Percentiles rank a stretch among this genome's conserved stretches.
These are phyloP conservation scores for Nicotiana tabacum DNA, from an alignment of 257 asterid species.

Conservation along the genomic window DNA sequence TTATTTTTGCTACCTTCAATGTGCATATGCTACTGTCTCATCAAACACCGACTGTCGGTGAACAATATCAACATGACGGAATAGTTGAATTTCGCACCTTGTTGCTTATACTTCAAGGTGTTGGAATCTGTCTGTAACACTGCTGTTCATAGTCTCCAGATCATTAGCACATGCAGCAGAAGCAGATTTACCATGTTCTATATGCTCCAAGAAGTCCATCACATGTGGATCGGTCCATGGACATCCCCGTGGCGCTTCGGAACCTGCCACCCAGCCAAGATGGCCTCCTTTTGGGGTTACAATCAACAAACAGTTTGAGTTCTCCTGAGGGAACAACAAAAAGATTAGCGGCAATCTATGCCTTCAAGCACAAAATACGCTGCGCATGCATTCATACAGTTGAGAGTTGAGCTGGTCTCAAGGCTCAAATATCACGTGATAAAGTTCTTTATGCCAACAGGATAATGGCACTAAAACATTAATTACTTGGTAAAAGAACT, in stretches of 20 bases:
- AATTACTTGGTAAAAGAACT: not conserved
- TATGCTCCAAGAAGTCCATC: conserved; percentile 81
- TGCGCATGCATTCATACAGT: not conserved
- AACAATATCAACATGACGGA: not conserved
- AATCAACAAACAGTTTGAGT: conserved; percentile 69
- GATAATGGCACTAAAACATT: not conserved
- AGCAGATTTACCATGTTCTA: conserved; percentile 39
- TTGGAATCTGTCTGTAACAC: not conserved
- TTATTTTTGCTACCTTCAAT: not conserved
- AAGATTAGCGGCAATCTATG: not conserved
- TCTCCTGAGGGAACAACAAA: conserved; percentile 49
- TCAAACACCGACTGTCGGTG: not conserved
- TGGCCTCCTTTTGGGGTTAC: conserved; percentile 97
- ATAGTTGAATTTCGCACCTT: not conserved
- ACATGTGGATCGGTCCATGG: conserved; percentile 91
- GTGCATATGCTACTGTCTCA: not conserved
- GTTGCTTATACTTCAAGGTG: not conserved
- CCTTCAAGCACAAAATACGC: not conserved
- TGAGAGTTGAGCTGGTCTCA: not conserved
- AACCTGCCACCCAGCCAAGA: conserved; percentile 98
- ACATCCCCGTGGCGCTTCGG: conserved; percentile 70
- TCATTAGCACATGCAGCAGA: conserved; percentile 1
- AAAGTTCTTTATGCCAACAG: not conserved
- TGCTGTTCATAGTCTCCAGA: not conserved
- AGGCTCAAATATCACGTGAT: not conserved